Conservation (phyloP, 441 rosid species). For the Pelargonium myrrhifolium region DNA sequence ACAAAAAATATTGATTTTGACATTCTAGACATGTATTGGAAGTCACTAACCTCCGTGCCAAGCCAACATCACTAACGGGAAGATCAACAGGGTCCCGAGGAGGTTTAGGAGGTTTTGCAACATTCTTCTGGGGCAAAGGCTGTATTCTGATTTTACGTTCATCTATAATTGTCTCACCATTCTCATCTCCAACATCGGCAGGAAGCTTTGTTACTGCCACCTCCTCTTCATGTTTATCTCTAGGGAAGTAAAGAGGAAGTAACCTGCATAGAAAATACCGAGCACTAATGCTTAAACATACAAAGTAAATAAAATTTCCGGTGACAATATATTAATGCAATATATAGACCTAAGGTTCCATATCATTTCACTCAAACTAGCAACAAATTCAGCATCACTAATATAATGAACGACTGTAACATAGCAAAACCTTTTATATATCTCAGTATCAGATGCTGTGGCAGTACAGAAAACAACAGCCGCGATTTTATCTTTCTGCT, state of each 20-base stretch:
- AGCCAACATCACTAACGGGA: slow-evolving; percentile 79
- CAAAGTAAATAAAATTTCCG: neutral
- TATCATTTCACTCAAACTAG: slow-evolving; percentile 5
- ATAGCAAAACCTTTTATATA: slow-evolving; percentile 61
- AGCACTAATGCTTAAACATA: slow-evolving; percentile 18
- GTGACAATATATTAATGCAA: neutral
- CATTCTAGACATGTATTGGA: neutral
- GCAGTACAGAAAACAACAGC: slow-evolving; percentile 91
- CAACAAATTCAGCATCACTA: slow-evolving; percentile 5
- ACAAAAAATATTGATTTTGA: neutral
- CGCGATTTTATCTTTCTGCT: slow-evolving; percentile 77
- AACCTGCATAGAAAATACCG: slow-evolving; percentile 44
- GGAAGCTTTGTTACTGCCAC: slow-evolving; percentile 91
- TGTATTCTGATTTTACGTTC: slow-evolving; percentile 97
- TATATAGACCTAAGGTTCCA: slow-evolving; percentile 9
- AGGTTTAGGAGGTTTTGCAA: slow-evolving; percentile 46
- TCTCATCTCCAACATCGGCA: slow-evolving; percentile 98
- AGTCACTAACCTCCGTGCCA: slow-evolving; percentile 73
- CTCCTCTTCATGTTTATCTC: slow-evolving; percentile 94
- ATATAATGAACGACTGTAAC: slow-evolving; percentile 10
- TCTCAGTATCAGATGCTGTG: slow-evolving; percentile 73
- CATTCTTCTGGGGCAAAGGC: slow-evolving; percentile 77
- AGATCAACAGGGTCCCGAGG: slow-evolving; percentile 45
- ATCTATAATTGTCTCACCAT: slow-evolving; percentile 92
- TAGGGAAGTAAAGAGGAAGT: slow-evolving; percentile 97